phyloP scores from a whole-genome alignment of 2,329 filamentous ascomycete genomes.

The Cladobotryum protrusum region DNA sequence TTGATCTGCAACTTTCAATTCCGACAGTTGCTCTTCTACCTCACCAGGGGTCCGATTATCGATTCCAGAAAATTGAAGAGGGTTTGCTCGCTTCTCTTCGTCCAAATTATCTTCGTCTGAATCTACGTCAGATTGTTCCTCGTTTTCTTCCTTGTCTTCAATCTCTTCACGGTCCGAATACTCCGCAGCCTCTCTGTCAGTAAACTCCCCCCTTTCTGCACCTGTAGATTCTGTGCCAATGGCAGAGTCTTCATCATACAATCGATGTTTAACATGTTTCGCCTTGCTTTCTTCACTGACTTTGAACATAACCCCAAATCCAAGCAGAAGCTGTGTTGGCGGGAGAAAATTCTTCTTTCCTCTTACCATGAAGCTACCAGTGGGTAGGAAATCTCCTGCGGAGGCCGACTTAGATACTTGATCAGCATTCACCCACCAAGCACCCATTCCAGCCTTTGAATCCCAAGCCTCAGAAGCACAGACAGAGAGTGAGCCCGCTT shows the following conservation, averaged over 20 bases:
- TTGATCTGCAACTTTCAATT: slow-evolving; percentile 19
- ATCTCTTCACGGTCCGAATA: slow-evolving; percentile 16
- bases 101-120: slow-evolving; percentile 26
- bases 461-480: slow-evolving; percentile 91
- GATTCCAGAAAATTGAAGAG: slow-evolving; percentile 27
- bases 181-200: background rate
- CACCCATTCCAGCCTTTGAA: slow-evolving; percentile 89
- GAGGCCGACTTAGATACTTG: slow-evolving; percentile 83
- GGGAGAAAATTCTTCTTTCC: slow-evolving; percentile 90
- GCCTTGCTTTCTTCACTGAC: slow-evolving; percentile 83
- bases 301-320: slow-evolving; percentile 80
- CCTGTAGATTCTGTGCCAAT: slow-evolving; percentile 6
- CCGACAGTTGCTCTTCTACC: slow-evolving; percentile 19
- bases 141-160: slow-evolving; percentile 19
- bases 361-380: slow-evolving; percentile 72
- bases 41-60: slow-evolving; percentile 23
- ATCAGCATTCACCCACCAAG: slow-evolving; percentile 89
- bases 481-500: slow-evolving; percentile 80
- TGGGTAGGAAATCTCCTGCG: slow-evolving; percentile 71
- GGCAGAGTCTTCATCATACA: slow-evolving; percentile 23
- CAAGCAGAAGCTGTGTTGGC: slow-evolving; percentile 79
- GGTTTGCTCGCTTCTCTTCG: slow-evolving; percentile 29
- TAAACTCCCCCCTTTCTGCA: slow-evolving; percentile 5
- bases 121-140: slow-evolving; percentile 14
- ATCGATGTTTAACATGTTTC: slow-evolving; percentile 66